These are phyloP conservation scores for Carex myosuroides DNA, from an alignment of 176 grass and related monocot genomes.

Conservation along the genomic window DNA sequence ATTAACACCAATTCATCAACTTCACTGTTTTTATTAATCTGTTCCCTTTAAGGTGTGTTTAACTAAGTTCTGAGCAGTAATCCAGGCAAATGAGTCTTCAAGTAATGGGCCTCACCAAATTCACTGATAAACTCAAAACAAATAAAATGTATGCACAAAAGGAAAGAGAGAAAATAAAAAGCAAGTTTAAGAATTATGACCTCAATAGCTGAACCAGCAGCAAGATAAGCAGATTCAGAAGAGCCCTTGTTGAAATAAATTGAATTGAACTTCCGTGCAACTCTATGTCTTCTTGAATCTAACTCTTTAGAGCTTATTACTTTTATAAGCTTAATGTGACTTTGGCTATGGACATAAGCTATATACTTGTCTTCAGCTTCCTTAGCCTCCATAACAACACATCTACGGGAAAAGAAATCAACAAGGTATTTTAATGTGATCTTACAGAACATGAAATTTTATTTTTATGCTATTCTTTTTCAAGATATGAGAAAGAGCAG, in stretches of 20 bases:
- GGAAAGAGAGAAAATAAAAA: neutral
- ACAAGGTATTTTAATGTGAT: neutral
- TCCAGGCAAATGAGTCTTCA: neutral
- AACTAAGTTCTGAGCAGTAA: neutral
- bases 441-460: neutral
- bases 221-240: constrained; percentile 83
- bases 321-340: constrained; percentile 72
- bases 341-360: constrained; percentile 62
- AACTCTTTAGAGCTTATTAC: constrained; percentile 67
- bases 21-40: neutral
- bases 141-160: neutral
- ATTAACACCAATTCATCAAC: neutral
- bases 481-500: neutral
- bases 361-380: constrained; percentile 61
- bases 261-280: constrained; percentile 65
- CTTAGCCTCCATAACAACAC: constrained; percentile 55
- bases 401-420: constrained; percentile 33
- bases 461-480: neutral
- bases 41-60: neutral
- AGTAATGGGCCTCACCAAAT: neutral
- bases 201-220: constrained; percentile 81
- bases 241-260: constrained; percentile 95
- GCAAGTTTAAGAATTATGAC: constrained; percentile 26
- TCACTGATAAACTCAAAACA: neutral
- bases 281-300: constrained; percentile 45